These are phyloP conservation scores for Vanrija sp. DNA, from an alignment of 1,284 basidiomycete species.

Conservation along the genomic window DNA sequence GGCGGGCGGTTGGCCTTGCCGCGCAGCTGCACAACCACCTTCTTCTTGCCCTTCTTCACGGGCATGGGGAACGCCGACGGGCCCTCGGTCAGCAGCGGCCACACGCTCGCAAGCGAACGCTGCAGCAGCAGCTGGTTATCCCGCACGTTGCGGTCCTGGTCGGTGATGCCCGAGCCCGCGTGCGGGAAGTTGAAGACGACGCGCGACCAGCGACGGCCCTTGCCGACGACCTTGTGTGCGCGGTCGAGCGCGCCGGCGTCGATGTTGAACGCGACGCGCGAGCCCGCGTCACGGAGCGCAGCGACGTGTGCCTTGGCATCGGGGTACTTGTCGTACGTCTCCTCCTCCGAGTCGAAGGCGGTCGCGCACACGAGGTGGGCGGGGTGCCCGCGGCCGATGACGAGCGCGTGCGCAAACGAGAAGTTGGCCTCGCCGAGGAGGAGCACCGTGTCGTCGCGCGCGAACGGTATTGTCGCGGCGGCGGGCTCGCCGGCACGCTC, in stretches of 20 bases:
- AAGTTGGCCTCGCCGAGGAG: constrained; percentile 95
- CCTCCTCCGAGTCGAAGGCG: constrained; percentile 74
- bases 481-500: constrained; percentile 5
- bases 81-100: constrained; percentile 62
- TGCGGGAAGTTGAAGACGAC: constrained; percentile 97
- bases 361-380: constrained; percentile 76
- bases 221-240: constrained; percentile 52
- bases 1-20: constrained; percentile 10
- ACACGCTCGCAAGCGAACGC: constrained; percentile 73
- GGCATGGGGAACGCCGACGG: constrained; percentile 24
- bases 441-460: constrained; percentile 69
- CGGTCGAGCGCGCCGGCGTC: constrained; percentile 75
- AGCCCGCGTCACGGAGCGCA: constrained; percentile 59
- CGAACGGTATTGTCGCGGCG: constrained; percentile 61
- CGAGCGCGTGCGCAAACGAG: constrained; percentile 77
- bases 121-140: constrained; percentile 87
- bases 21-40: neutral
- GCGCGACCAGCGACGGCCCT: constrained; percentile 57
- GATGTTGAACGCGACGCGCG: constrained; percentile 72
- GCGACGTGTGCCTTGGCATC: constrained; percentile 65
- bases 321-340: constrained; percentile 79
- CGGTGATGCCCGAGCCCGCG: constrained; percentile 85
- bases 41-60: constrained; percentile 11
- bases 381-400: constrained; percentile 57
- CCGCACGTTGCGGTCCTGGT: constrained; percentile 89